A percentile compares a stretch with the other conserved stretches of the same genome.
These are phyloP conservation scores for Boletus semigastroideus DNA, from an alignment of 1,284 basidiomycete species.

Conservation along the genomic window DNA sequence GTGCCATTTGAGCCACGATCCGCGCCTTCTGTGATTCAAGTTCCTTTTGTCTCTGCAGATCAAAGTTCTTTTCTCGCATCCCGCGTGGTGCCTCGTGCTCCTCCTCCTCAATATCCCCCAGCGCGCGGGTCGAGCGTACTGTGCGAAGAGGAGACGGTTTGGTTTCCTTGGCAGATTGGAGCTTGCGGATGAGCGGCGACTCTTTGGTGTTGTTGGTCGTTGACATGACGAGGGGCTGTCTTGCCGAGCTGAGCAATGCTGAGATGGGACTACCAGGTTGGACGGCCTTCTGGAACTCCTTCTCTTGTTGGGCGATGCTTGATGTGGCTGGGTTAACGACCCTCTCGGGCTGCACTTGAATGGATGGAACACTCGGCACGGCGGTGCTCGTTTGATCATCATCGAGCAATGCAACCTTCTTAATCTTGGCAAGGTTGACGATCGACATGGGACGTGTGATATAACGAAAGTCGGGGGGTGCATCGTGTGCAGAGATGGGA, in stretches of 20 bases:
- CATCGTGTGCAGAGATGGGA: slow-evolving; percentile 75
- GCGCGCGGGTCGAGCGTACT: slow-evolving; percentile 34
- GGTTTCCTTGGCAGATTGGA: slow-evolving; percentile 45
- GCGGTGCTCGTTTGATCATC: slow-evolving; percentile 52
- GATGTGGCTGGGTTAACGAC: slow-evolving; percentile 46
- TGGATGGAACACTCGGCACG: slow-evolving; percentile 33
- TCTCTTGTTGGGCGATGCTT: slow-evolving; percentile 84
- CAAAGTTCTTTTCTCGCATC: slow-evolving; percentile 45
- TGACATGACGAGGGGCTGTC: slow-evolving; percentile 80
- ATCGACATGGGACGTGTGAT: slow-evolving; percentile 65
- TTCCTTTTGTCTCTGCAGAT: slow-evolving; percentile 62
- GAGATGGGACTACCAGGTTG: slow-evolving; percentile 95
- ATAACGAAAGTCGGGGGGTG: slow-evolving; percentile 70
- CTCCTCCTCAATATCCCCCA: slow-evolving; percentile 55
- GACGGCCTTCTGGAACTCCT: slow-evolving; percentile 93
- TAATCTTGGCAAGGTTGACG: slow-evolving; percentile 67
- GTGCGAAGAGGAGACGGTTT: slow-evolving; percentile 38
- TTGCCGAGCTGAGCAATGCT: slow-evolving; percentile 84
- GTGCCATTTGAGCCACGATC: slow-evolving; percentile 88
- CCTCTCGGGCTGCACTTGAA: slow-evolving; percentile 24
- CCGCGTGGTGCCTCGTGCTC: slow-evolving; percentile 36
- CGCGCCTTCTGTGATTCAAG: slow-evolving; percentile 84
- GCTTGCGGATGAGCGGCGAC: slow-evolving; percentile 55
- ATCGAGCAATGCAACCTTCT: slow-evolving; percentile 60
- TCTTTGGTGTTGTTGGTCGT: slow-evolving; percentile 50